Conservation (phyloP, 192 early-diverging fungal genomes). For the Coemansia sp. region DNA sequence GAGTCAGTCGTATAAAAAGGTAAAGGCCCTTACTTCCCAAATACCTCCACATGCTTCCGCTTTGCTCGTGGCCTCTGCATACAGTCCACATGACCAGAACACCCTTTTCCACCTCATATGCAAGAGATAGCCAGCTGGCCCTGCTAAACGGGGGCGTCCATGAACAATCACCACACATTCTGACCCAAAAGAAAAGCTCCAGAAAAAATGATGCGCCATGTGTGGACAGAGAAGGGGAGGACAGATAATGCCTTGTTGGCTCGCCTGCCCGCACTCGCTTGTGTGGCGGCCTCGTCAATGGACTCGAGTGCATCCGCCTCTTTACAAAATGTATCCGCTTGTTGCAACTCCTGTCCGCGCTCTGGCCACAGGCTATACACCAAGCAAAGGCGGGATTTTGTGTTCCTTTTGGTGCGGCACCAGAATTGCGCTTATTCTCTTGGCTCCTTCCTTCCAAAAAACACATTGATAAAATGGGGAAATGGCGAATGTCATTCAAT, state of each 20-base stretch:
- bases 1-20: neutral
- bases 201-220: conserved; percentile 1
- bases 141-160: neutral
- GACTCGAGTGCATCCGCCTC: neutral
- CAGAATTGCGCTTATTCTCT: neutral
- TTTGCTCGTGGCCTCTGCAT: conserved; percentile 4
- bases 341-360: neutral
- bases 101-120: neutral
- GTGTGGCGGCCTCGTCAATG: conserved; percentile 10
- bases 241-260: neutral
- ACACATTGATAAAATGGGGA: neutral
- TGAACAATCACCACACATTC: conserved; percentile 1
- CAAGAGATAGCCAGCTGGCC: neutral
- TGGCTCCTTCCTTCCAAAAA: neutral
- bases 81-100: conserved; percentile 2
- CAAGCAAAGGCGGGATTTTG: no score
- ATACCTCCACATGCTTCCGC: conserved; percentile 7
- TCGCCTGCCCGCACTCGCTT: conserved; percentile 2
- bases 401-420: neutral
- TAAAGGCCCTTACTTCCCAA: conserved; percentile 8
- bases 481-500: neutral
- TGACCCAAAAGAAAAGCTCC: conserved; percentile 3
- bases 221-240: neutral
- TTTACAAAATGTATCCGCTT: neutral
- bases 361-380: neutral